Base-by-base conservation (phyloP, 2,329 filamentous ascomycete genomes). In the Alternaria triticina region DNA sequence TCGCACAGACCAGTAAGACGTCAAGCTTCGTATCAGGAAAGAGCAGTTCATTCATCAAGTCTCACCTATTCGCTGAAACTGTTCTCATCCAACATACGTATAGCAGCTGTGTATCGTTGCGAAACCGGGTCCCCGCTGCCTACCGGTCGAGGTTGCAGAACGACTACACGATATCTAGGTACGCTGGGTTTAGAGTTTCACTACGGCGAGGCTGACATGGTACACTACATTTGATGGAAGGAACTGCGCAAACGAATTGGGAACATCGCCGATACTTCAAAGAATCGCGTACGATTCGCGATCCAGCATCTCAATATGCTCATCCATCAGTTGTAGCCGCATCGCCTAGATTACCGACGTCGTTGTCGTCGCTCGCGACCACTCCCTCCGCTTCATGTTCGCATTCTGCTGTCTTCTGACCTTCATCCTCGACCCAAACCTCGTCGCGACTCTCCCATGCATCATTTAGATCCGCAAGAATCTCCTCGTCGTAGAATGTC, bases 1-100 rank as follows among this genome's bases (percentile, higher is more conserved):
- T 43, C 44, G 57, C 57, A 55, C 57, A 54, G 57, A 60, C 57
- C 50, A 46, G 50, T 55, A 56, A 57, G 36, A 28, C 47, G 17
- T 46, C 55, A 28, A 44, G 23, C 20, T 50, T 52, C 20, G 22
- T 44, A 20, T 30, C 13, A 23, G 33, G 33, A 36, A 36, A 36
- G 33, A 36, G 3, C 15, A 2, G 33, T 3, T 36, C 52, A 44
- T 54, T 36, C 44, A 54, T 6, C 52, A 44, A 25, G 40, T 23
- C 40, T 22, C 22, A 27, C 13, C 23, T 28, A 50, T 57, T 57
- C 22, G 12, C 25, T 59, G 10, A 43, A 43, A 17, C 47, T 22
- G 3, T 58, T 17, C 2, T 4, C 25, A 11, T 61, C 40, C 25
- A 50, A 57, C 23, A 57, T 65, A 40, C 36, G 54, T 9, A 17